A percentile compares a stretch with the other conserved stretches of the same genome.
Conservation (phyloP, 768 basidiomycete species). For the Tulasnella sp. region DNA sequence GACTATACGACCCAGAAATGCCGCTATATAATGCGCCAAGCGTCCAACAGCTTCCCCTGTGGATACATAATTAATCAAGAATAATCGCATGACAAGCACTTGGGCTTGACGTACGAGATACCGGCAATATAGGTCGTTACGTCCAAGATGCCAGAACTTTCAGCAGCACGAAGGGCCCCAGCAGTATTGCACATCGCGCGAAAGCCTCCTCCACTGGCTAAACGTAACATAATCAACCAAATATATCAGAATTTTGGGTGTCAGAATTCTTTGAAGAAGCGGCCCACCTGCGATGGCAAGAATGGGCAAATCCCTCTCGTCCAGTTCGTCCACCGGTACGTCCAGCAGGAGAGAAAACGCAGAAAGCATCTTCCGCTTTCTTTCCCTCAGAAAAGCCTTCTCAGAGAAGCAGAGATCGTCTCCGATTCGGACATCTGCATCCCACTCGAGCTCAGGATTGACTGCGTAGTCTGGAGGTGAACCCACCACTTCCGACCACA, state of each 20-base stretch:
- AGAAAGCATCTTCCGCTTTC: conserved; percentile 22
- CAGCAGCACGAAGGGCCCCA: conserved; percentile 22
- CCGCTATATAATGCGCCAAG: conserved; percentile 24
- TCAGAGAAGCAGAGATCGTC: conserved; percentile 24
- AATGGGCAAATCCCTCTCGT: conserved; percentile 27
- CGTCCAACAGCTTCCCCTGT: conserved; percentile 25
- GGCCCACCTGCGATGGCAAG: conserved; percentile 25
- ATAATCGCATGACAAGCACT: neutral
- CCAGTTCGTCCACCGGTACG: conserved; percentile 23
- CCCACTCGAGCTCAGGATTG: conserved; percentile 26
- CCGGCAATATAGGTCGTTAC: conserved; percentile 25
- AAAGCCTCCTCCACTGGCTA: conserved; percentile 19
- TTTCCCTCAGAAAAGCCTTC: conserved; percentile 24
- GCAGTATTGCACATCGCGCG: conserved; percentile 28
- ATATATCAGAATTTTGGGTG: too few relatives aligned
- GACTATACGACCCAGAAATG: conserved; percentile 21
- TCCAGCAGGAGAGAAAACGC: conserved; percentile 25
- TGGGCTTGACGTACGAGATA: conserved; percentile 19
- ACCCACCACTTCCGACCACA: conserved; percentile 22
- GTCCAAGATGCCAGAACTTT: conserved; percentile 24
- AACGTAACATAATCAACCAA: too few relatives aligned
- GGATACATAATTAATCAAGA: neutral
- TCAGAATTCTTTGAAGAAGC: neutral
- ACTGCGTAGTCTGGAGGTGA: conserved; percentile 20
- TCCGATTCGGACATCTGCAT: conserved; percentile 26